These are phyloP conservation scores for Aspergillus egyptiacus DNA, from an alignment of 495 filamentous ascomycete species.

Conservation along the genomic window DNA sequence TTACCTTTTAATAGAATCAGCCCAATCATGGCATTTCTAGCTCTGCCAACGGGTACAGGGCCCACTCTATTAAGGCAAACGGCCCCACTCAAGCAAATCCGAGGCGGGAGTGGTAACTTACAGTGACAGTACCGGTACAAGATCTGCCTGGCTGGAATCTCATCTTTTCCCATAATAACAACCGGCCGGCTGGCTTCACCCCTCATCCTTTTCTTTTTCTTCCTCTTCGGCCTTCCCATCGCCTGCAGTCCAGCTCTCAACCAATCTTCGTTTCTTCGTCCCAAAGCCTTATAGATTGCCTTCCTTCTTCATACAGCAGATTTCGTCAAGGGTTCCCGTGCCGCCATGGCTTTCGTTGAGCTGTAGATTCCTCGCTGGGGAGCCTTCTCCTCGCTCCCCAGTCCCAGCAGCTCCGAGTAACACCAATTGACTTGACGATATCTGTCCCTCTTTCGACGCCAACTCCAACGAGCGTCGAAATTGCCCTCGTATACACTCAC, in stretches of 20 bases:
- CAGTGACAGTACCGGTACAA: slow-evolving; percentile 10
- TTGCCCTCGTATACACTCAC: slow-evolving; percentile 41
- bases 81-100: slow-evolving; percentile 13
- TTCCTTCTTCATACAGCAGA: slow-evolving; percentile 36
- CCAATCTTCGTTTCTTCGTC: slow-evolving; percentile 26
- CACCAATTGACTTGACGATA: slow-evolving; percentile 72
- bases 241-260: slow-evolving; percentile 31
- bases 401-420: slow-evolving; percentile 74
- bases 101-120: slow-evolving; percentile 11
- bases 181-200: slow-evolving; percentile 15
- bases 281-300: slow-evolving; percentile 24
- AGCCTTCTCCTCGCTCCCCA: slow-evolving; percentile 67
- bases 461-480: slow-evolving; percentile 40
- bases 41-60: slow-evolving; percentile 5
- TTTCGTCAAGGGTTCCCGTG: slow-evolving; percentile 81
- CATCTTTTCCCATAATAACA: slow-evolving; percentile 28
- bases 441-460: slow-evolving; percentile 54
- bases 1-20: slow-evolving; percentile 11
- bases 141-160: slow-evolving; percentile 10
- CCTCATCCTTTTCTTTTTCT: slow-evolving; percentile 18
- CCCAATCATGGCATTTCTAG: slow-evolving; percentile 22
- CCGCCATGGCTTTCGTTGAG: slow-evolving; percentile 81
- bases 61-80: slow-evolving; percentile 14
- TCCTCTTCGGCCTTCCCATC: slow-evolving; percentile 9
- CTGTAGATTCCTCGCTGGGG: slow-evolving; percentile 89